phyloP scores from a whole-genome alignment of 192 early-diverging fungal species.

The Backusella liffmaniae region DNA sequence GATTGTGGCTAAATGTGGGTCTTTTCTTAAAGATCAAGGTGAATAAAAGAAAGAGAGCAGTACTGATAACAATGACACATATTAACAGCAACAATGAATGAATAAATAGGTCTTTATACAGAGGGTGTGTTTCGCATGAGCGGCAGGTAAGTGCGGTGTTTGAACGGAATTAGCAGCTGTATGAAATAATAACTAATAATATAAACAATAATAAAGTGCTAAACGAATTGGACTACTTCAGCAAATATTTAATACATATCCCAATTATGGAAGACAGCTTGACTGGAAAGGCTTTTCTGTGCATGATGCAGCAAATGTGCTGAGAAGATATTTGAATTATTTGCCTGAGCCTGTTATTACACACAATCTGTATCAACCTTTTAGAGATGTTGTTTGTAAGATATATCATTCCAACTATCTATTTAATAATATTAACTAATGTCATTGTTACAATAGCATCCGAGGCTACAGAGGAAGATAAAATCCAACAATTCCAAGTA shows the following conservation, averaged over 20 bases:
- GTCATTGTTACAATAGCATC: slow-evolving; percentile 9
- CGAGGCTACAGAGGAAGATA: slow-evolving; percentile 24
- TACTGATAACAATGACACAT: background rate
- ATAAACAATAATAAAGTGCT: slow-evolving; percentile 41
- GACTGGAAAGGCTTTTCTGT: slow-evolving; percentile 69
- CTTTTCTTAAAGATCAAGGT: slow-evolving; percentile 40
- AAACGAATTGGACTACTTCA: slow-evolving; percentile 70
- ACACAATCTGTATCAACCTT: slow-evolving; percentile 58
- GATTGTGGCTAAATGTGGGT: slow-evolving; percentile 42
- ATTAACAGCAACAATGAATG: too few species aligned
- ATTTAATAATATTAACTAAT: too few species aligned
- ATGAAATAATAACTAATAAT: background rate
- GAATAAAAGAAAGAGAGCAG: background rate
- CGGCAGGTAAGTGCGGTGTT: slow-evolving; percentile 36
- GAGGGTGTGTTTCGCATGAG: slow-evolving; percentile 74
- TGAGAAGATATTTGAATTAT: slow-evolving; percentile 67
- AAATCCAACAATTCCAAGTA: slow-evolving; percentile 46
- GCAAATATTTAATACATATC: slow-evolving; percentile 64
- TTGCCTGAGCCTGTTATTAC: slow-evolving; percentile 73
- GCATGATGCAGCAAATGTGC: slow-evolving; percentile 75
- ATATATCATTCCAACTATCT: background rate
- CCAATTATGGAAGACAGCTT: slow-evolving; percentile 56
- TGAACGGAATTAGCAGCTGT: background rate
- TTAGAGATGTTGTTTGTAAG: slow-evolving; percentile 59
- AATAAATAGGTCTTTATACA: slow-evolving; percentile 47